Evolutionary conservation across 2,329 filamentous ascomycete genomes (phyloP), one percentile per base, ranked within the genome.

Genomic region (Sarocladiaceae sp.): DNA sequence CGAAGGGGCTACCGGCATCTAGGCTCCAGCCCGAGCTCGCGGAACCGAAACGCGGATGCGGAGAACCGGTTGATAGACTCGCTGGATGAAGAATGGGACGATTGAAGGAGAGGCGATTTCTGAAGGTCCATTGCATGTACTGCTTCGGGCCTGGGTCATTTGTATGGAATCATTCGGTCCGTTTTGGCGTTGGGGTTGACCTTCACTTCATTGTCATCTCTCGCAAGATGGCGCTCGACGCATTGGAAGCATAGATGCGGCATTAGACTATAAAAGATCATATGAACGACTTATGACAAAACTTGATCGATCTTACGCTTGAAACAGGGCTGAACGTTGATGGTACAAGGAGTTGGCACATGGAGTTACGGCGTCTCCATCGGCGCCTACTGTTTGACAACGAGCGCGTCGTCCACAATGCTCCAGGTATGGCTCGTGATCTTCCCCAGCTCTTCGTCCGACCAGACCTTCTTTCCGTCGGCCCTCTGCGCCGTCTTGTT

Each of bases 71-170:
- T 97, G 55, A 97, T 98, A 61, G 91, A 97, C 62, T 88, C 96
- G 64, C 72, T 96, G 48, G 93, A 97, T 57, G 91, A 97, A 63
- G 90, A 96, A 61, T 97, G 91, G 91, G 90, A 96, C 55, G 90
- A 95, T 51, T 82, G 56, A 45, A 33, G 24, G 4, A 9, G n/a
- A 5, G 9, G 16, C 4, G n/a, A 23, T 4, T n/a, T n/a, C n/a
- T n/a, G n/a, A n/a, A n/a, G n/a, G n/a, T n/a, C n/a, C n/a, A n/a
- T n/a, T n/a, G n/a, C n/a, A n/a, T n/a, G n/a, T n/a, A n/a, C n/a
- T n/a, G n/a, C n/a, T n/a, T n/a, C n/a, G n/a, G n/a, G 16, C 26
- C 43, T 44, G 32, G 35, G 4, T 9, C 32, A 16, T 21, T 37
- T 12, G 26, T 48, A 45, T 29, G 13, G 9, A 13, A 29, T 29